phyloP scores from a whole-genome alignment of 2,329 filamentous ascomycete genomes.

The Sclerotinia subarctica region DNA sequence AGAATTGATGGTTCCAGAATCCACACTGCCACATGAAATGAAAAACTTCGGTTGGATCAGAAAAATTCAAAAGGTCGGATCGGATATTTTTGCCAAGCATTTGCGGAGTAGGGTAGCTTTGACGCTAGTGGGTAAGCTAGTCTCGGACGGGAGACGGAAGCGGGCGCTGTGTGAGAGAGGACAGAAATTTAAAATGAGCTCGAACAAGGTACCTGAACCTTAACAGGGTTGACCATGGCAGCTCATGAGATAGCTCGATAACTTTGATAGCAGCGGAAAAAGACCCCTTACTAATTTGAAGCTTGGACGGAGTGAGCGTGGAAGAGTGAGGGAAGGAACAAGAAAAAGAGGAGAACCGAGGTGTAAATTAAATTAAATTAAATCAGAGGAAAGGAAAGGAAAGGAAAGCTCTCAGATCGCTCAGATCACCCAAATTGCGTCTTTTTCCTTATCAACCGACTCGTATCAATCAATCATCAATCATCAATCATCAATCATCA shows the following conservation, averaged over 20 bases:
- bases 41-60: not conserved
- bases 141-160: conserved; percentile 12
- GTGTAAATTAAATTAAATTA: too few relatives aligned
- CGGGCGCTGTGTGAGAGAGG: not conserved
- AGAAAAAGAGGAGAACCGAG: not conserved
- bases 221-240: not conserved
- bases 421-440: not conserved
- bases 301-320: not conserved
- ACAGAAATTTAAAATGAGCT: not conserved
- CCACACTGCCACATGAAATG: not conserved
- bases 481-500: too few relatives aligned
- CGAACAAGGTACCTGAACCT: not conserved
- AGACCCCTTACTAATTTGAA: not conserved
- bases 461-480: not conserved
- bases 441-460: not conserved
- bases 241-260: not conserved
- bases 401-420: not conserved
- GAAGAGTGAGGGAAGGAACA: not conserved
- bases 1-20: too few relatives aligned
- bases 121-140: not conserved
- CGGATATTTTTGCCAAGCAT: not conserved
- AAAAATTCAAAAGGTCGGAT: not conserved
- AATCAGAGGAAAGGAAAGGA: too few relatives aligned
- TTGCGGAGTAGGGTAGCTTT: not conserved
- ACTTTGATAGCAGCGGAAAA: not conserved